Percentiles rank a stretch among this genome's conserved stretches.
Evolutionary conservation across 2,329 filamentous ascomycete species (phyloP).

Genomic region (Leptodontidium sp.): DNA sequence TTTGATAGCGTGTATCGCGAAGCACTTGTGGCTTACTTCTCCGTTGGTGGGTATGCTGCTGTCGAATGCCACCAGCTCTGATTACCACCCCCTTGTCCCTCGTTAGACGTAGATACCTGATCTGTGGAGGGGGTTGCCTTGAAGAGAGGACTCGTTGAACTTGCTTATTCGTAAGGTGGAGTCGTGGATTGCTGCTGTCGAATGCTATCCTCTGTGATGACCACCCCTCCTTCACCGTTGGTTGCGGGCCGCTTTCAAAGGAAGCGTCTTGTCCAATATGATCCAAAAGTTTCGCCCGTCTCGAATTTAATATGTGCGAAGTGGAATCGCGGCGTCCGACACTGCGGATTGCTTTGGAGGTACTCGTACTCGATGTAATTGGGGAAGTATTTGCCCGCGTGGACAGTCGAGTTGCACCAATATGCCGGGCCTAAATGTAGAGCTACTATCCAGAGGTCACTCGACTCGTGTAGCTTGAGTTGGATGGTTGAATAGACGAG

Average conservation of each 20-base stretch:
- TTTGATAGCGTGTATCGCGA: background rate
- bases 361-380: background rate
- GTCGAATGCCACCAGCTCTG: background rate
- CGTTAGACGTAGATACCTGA: background rate
- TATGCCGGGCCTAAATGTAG: too few relatives aligned
- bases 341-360: background rate
- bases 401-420: background rate
- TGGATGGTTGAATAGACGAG: slow-evolving; percentile 1
- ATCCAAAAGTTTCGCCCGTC: background rate
- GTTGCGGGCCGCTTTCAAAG: background rate
- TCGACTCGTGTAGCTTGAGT: slow-evolving; percentile 2
- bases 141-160: too few relatives aligned
- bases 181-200: background rate
- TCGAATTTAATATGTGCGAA: too few relatives aligned
- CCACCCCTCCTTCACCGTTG: background rate
- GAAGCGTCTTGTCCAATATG: background rate
- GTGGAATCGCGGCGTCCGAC: background rate
- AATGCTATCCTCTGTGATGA: background rate
- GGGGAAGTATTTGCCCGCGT: background rate
- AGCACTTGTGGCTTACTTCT: background rate
- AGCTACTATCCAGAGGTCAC: background rate
- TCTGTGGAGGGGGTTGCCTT: background rate
- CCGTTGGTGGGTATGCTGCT: background rate
- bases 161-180: slow-evolving; percentile 2
- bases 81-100: background rate